Base-by-base conservation (phyloP, 495 filamentous ascomycete genomes). In the Aspergillus avenaceus region DNA sequence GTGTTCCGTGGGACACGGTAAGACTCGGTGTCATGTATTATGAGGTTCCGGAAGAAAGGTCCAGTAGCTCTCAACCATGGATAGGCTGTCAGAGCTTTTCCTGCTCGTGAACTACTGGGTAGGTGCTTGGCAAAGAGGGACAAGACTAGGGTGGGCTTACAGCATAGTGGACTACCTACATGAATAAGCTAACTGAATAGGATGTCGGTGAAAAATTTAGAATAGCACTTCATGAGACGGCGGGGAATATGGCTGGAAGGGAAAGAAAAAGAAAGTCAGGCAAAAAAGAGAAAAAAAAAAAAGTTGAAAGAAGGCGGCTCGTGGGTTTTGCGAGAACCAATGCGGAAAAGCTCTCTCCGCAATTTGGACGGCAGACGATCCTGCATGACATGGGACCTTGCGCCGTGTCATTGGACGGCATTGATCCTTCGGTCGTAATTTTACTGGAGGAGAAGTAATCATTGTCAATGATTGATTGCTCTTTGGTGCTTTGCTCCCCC, bases 331-430 rank as follows among this genome's bases (percentile, higher is more conserved):
- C 12, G 8, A 31, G n/a, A 28, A 21, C n/a, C 27, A 34, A 29
- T 44, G 47, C 19, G 47, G 53, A 44, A 59, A 59, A 46, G 56
- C 56, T 59, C 57, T 56, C 57, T 60, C 57, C 57, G 57, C 57
- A 60, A 53, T 60, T 53, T 44, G 41, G 44, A 41, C 49, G 45
- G 55, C 32, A 51, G 52, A 19, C 49, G 52, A 59, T 59, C 49
- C 56, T 59, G 56, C 52, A 54, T 48, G 28, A 45, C 47, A 46
- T 32, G 42, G 18, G 42, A 45, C 5, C 27, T 47, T 24, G 23
- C 16, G 34, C 21, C 34, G 18, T 9, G 16, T 38, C 11, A 34
- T 38, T 38, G 34, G 34, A 38, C 34, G n/a, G 4, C 34, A 19
- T 21, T 38, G 14, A 42, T 50, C 25, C 37, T 23, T 28, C 44